phyloP scores from a whole-genome alignment of 2,329 filamentous ascomycete genomes.

The Diaporthe vaccinii region DNA sequence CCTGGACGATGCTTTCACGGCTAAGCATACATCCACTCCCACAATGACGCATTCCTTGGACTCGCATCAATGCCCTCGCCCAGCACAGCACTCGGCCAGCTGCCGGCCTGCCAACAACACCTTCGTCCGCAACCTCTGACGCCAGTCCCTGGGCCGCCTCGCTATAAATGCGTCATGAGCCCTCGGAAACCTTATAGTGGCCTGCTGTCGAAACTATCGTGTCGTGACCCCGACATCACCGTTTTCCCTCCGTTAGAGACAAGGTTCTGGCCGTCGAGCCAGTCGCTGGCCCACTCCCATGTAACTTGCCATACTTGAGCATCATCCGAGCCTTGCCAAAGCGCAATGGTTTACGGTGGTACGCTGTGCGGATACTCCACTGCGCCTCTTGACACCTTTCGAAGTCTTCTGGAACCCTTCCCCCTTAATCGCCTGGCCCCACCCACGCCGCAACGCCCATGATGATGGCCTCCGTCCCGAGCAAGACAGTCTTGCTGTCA shows the following conservation, averaged over 20 bases:
- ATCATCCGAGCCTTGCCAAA: constrained; percentile 4
- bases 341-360: background rate
- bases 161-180: constrained; percentile 18
- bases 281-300: background rate
- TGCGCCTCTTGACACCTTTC: constrained; percentile 13
- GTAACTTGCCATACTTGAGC: background rate
- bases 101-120: background rate
- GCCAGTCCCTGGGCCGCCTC: background rate
- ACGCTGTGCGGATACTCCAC: background rate
- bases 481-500: background rate
- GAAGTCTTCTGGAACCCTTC: constrained; percentile 32
- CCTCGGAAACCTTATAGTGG: constrained; percentile 28
- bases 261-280: constrained; percentile 15
- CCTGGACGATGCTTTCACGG: background rate
- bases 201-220: constrained; percentile 33
- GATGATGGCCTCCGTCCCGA: background rate
- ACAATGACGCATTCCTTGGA: no score
- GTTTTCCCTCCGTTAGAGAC: constrained; percentile 15
- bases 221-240: background rate
- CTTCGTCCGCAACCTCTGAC: background rate
- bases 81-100: background rate
- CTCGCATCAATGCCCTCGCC: background rate
- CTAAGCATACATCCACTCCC: no score
- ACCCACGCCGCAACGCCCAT: background rate
- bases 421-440: background rate